Evolutionary conservation across 2,329 filamentous ascomycete genomes (phyloP), one percentile per base, ranked within the genome.

Genomic region (Cordyceps pruinosa): DNA sequence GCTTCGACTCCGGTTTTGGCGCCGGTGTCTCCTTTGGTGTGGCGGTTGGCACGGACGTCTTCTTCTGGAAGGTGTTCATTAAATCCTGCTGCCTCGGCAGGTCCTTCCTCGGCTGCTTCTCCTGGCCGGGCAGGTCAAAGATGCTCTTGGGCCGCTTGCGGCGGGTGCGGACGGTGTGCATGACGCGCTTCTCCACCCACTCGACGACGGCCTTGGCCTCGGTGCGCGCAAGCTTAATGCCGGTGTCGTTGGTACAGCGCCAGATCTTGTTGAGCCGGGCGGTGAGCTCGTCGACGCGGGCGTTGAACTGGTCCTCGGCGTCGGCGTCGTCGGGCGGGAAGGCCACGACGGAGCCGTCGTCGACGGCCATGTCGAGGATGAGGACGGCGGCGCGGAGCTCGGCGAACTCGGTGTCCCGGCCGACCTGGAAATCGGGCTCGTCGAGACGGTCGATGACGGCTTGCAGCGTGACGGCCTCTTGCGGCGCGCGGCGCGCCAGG

Each of bases 181-280:
- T 73, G 15, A 97, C 75, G 56, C 92, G 83, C 65, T 88, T 84
- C 58, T 86, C 80, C n/a, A 96, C 73, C 58, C 85, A 80, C 64
- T 95, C 88, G 39, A 96, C 77, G 12, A 80, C 78, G 55, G 85
- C 84, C 71, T 96, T 96, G 13, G 88, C 84, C 66, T 95, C 85
- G 30, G 89, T 87, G 30, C 88, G 81, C 17, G 81, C 80, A 58
- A 94, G 77, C 23, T 84, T 84, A 45, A 89, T 87, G 41, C 89
- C 89, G 1, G 85, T 80, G 65, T 91, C 89, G 58, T 86, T 80
- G 65, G 96, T 95, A 39, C 79, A 79, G 58, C 76, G 74, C 70
- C 77, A 78, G 32, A 85, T 72, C 17, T 72, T 68, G 61, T 85
- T 83, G 52, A 95, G 75, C 34, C 75, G 76, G 19, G 72, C 71